phyloP scores from a whole-genome alignment of 2,329 filamentous ascomycete species.

The Aspergillus ochraceoroseus region DNA sequence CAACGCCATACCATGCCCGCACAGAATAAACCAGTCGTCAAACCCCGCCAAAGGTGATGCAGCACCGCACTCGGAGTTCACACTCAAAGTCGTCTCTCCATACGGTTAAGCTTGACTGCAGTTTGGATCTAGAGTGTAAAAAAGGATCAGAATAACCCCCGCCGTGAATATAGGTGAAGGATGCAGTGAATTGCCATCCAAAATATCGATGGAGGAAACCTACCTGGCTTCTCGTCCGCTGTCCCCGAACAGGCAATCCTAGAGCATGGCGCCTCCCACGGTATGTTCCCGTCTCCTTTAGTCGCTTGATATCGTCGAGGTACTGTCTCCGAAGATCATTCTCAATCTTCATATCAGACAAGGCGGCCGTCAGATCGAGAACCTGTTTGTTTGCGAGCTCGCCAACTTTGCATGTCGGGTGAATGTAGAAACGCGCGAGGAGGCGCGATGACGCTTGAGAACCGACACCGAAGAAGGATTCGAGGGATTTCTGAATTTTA shows the following conservation, averaged over 20 bases:
- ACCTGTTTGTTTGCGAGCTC: constrained; percentile 69
- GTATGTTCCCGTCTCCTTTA: constrained; percentile 89
- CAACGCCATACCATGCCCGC: constrained; percentile 22
- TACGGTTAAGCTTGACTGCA: constrained; percentile 55
- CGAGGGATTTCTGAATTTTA: constrained; percentile 54
- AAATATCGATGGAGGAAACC: too few relatives aligned
- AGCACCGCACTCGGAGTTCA: constrained; percentile 7
- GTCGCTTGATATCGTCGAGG: constrained; percentile 74
- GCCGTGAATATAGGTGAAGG: constrained; percentile 1
- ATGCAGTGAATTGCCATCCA: too few relatives aligned
- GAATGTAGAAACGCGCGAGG: constrained; percentile 84
- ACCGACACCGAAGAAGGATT: constrained; percentile 82
- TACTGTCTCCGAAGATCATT: constrained; percentile 75
- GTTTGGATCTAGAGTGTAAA: constrained; percentile 49
- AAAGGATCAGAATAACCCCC: neutral
- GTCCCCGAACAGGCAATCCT: constrained; percentile 83
- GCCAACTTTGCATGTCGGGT: constrained; percentile 74
- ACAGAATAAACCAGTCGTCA: constrained; percentile 21
- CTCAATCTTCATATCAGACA: constrained; percentile 90
- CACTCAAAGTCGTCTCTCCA: constrained; percentile 48
- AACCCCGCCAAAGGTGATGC: constrained; percentile 21
- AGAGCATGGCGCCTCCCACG: constrained; percentile 87
- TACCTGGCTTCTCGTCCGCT: constrained; percentile 75
- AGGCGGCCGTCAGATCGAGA: constrained; percentile 73
- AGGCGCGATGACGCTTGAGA: constrained; percentile 64